Base-by-base conservation (phyloP, 768 basidiomycete genomes). In the Tephrocybe rancida region DNA sequence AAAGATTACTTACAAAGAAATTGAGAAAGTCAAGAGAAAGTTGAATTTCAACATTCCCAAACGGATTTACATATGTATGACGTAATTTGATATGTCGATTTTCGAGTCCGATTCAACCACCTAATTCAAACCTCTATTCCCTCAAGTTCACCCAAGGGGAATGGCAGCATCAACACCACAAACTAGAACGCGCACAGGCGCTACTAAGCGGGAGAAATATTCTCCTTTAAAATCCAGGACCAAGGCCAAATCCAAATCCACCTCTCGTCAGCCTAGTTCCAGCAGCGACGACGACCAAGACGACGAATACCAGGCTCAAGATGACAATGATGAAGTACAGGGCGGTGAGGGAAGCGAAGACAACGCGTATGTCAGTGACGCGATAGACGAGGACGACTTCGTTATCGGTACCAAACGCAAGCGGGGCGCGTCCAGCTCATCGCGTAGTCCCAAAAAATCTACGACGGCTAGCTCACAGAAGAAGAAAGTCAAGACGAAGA, bases 351-450 rank as follows among this genome's bases (percentile, higher is more conserved):
- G n/a, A n/a, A n/a, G n/a, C n/a, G n/a, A n/a, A n/a, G n/a, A 51
- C 8, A 63, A 55, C 34, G 50, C 39, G 18, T 62, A 59, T 27
- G 61, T 73, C 44, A 67, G 66, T 22, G 66, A 67, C 57, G 63
- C 65, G 48, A 51, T 80, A 34, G 78, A 80, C 50, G 55, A 59
- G 25, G 62, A 67, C 35, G 64, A 70, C 45, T 47, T 58, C 27
- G 26, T 5, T 35, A 27, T 51, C 3, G 35, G 50, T 39, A 65
- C 59, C 59, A 66, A 70, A 62, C 63, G 64, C 27, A 66, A 61
- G 48, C 57, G 51, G 10, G 34, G 35, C 32, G 44, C 32, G 18
- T 46, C 67, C 55, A 42, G 44, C 29, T 45, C 62, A 3, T 68
- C 18, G 55, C 72, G 10, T 67, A 65, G 44, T 24, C 45, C 18